A percentile compares a stretch with the other conserved stretches of the same genome.
Conservation (phyloP, 2,329 filamentous ascomycete species). For the Hysterium pulicare region DNA sequence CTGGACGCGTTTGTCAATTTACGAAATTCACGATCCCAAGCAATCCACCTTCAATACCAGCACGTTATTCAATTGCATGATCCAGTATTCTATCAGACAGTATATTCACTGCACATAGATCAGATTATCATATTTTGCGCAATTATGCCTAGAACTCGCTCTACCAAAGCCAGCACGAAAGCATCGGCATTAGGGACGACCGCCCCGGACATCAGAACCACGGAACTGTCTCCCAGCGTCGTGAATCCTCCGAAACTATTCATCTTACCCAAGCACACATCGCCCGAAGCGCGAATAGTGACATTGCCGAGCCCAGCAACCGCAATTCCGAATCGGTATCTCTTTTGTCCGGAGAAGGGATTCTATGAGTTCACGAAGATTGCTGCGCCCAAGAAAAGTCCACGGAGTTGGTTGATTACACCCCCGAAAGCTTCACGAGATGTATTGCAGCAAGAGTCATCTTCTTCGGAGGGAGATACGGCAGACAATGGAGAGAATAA, state of each 20-base stretch:
- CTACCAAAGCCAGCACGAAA: slow-evolving; percentile 26
- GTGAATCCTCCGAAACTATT: slow-evolving; percentile 52
- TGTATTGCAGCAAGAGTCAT: slow-evolving; percentile 10
- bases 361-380: slow-evolving; percentile 61
- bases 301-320: slow-evolving; percentile 55
- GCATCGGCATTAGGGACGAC: slow-evolving; percentile 14
- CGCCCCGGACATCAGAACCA: slow-evolving; percentile 10
- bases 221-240: slow-evolving; percentile 34
- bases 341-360: slow-evolving; percentile 57
- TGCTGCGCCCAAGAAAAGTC: slow-evolving; percentile 47
- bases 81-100: neutral
- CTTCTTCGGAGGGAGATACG: slow-evolving; percentile 8
- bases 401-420: slow-evolving; percentile 55
- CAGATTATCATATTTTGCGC: neutral
- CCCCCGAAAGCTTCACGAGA: slow-evolving; percentile 11
- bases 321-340: slow-evolving; percentile 49
- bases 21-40: neutral
- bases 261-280: slow-evolving; percentile 54
- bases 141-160: slow-evolving; percentile 34
- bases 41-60: neutral
- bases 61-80: neutral
- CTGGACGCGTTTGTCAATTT: neutral
- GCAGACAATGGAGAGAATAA: slow-evolving; percentile 3
- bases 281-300: slow-evolving; percentile 53
- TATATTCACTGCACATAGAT: neutral